Percentiles rank a stretch among this genome's conserved stretches.
Conservation (phyloP, 495 filamentous ascomycete genomes). For the Trypethelium eluteriae region DNA sequence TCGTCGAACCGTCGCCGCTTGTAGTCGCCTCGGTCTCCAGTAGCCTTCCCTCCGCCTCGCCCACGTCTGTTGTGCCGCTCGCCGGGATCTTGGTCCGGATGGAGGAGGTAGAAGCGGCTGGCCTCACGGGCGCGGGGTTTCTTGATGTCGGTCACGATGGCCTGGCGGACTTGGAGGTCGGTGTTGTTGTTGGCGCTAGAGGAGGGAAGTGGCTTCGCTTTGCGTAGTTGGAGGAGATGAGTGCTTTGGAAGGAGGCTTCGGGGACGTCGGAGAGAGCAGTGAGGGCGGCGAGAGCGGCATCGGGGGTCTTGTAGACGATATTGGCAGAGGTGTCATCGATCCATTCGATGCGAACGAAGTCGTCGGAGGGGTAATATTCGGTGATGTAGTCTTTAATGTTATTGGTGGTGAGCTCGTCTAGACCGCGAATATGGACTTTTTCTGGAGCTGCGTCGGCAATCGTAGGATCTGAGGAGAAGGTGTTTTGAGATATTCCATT, state of each 20-base stretch:
- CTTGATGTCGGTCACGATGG: slow-evolving; percentile 71
- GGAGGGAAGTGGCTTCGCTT: slow-evolving; percentile 54
- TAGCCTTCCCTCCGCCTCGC: slow-evolving; percentile 16
- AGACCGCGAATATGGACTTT: slow-evolving; percentile 81
- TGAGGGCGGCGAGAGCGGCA: slow-evolving; percentile 65
- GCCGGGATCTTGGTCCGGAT: slow-evolving; percentile 79
- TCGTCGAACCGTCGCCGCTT: slow-evolving; percentile 49
- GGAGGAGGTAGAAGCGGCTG: slow-evolving; percentile 84
- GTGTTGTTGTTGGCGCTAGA: slow-evolving; percentile 63
- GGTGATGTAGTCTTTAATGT: slow-evolving; percentile 62
- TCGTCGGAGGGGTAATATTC: slow-evolving; percentile 52
- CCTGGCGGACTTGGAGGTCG: slow-evolving; percentile 62
- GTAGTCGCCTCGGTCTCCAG: slow-evolving; percentile 50
- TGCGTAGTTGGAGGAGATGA: slow-evolving; percentile 40
- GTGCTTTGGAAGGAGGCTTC: slow-evolving; percentile 32
- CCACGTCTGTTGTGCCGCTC: slow-evolving; percentile 52
- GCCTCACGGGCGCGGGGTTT: slow-evolving; percentile 62
- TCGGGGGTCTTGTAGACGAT: slow-evolving; percentile 63
- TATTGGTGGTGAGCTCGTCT: slow-evolving; percentile 67
- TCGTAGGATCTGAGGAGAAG: slow-evolving; percentile 16
- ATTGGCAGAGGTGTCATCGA: slow-evolving; percentile 88
- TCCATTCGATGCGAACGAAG: slow-evolving; percentile 74
- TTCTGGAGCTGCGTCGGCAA: slow-evolving; percentile 36
- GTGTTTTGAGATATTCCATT: slow-evolving; percentile 30
- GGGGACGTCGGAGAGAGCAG: slow-evolving; percentile 45